Conservation (phyloP, 2,329 filamentous ascomycete species). For the Xylogone sp. region DNA sequence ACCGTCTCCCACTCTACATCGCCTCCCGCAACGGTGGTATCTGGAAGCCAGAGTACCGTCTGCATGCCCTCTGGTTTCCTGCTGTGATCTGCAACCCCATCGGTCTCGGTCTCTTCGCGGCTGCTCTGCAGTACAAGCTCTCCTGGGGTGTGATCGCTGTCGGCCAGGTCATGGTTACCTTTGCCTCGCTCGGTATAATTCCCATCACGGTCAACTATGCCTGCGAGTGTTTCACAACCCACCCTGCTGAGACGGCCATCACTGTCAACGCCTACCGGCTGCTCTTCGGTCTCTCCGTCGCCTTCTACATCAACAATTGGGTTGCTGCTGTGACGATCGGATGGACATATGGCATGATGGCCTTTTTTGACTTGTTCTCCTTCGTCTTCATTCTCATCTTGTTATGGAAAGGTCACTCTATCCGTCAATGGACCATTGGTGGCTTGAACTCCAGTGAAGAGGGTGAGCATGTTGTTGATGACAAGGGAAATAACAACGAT, state of each 20-base stretch:
- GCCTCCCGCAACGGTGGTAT: constrained; percentile 11
- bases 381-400: constrained; percentile 22
- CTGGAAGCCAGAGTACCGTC: constrained; percentile 22
- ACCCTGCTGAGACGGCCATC: constrained; percentile 32
- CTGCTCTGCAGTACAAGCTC: constrained; percentile 33
- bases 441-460: constrained; percentile 21
- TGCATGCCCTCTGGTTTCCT: constrained; percentile 20
- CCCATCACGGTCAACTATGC: constrained; percentile 30
- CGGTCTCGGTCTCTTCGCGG: constrained; percentile 34
- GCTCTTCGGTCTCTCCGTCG: constrained; percentile 32
- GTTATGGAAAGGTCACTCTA: constrained; percentile 23
- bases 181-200: constrained; percentile 28
- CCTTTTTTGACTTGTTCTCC: constrained; percentile 27
- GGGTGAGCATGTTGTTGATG: constrained; percentile 13
- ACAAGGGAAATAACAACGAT: not conserved
- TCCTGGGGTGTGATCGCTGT: constrained; percentile 36
- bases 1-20: constrained; percentile 31
- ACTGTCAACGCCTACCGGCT: constrained; percentile 30
- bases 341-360: constrained; percentile 37
- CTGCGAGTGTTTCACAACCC: constrained; percentile 30
- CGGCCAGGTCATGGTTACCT: constrained; percentile 33
- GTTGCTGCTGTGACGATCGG: constrained; percentile 30
- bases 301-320: constrained; percentile 36
- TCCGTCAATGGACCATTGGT: constrained; percentile 12
- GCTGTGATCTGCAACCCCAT: constrained; percentile 28